Conservation (phyloP, 805 yeast species). For the Yamadazyma olivae region DNA sequence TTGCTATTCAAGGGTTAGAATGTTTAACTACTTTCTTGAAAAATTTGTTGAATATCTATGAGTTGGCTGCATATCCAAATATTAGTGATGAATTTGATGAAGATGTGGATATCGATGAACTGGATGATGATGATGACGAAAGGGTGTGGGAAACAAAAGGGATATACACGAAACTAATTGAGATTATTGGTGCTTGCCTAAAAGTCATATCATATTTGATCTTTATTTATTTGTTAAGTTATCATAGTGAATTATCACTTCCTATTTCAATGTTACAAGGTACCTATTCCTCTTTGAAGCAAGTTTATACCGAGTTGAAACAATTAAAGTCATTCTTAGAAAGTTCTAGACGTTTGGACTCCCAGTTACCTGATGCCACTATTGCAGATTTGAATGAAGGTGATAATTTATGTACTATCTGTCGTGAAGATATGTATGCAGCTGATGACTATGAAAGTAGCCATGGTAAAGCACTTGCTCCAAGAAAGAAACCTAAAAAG, state of each 20-base stretch:
- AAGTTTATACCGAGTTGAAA: conserved; percentile 28
- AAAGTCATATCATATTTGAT: conserved; percentile 26
- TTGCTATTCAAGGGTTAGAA: conserved; percentile 60
- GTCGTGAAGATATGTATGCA: conserved; percentile 83
- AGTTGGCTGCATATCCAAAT: conserved; percentile 43
- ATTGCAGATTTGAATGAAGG: conserved; percentile 52
- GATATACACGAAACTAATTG: conserved; percentile 54
- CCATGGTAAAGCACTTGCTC: conserved; percentile 18
- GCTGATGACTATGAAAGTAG: conserved; percentile 30
- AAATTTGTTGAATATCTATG: conserved; percentile 52
- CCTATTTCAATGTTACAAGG: conserved; percentile 44
- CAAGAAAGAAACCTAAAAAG: conserved; percentile 63
- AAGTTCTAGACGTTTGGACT: conserved; percentile 61
- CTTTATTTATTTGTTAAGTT: conserved; percentile 32
- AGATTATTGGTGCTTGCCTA: conserved; percentile 46
- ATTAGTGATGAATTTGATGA: conserved; percentile 14
- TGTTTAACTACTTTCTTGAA: conserved; percentile 45
- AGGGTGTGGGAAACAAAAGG: conserved; percentile 73
- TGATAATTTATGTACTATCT: conserved; percentile 75
- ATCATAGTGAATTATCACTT: conserved; percentile 28
- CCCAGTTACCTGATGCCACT: conserved; percentile 60
- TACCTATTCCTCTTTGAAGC: conserved; percentile 38
- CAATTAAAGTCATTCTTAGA: conserved; percentile 49
- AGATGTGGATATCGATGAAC: conserved; percentile 16
- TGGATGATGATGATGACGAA: conserved; percentile 36